Percentiles rank a stretch among this genome's conserved stretches.
Conservation (phyloP, 2,329 filamentous ascomycete genomes). For the Tolypocladium ophioglossoides region DNA sequence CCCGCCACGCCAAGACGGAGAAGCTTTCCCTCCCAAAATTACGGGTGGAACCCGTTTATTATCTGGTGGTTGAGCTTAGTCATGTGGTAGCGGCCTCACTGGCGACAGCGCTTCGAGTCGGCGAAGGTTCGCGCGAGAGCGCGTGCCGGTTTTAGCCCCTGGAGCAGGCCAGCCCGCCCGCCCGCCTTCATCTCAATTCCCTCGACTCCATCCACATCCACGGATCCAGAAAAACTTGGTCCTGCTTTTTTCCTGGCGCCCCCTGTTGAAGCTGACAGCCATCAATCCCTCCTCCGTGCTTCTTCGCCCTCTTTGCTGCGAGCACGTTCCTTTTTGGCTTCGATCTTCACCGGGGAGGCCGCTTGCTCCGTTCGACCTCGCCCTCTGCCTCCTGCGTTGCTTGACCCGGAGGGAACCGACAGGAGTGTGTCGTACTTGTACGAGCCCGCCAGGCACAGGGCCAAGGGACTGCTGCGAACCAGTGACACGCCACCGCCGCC, state of each 20-base stretch:
- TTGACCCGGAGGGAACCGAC: not conserved
- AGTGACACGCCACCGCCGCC: not conserved
- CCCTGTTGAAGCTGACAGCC: not conserved
- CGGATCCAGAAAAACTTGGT: not conserved
- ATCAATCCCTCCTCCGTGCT: not conserved
- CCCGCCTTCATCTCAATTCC: not conserved
- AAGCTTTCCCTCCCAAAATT: not conserved
- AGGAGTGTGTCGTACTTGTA: not conserved
- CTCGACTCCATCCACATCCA: not conserved
- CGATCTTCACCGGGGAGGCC: not conserved
- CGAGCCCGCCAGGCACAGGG: not conserved
- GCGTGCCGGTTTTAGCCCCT: not conserved
- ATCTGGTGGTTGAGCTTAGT: not conserved
- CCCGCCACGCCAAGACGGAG: not conserved
- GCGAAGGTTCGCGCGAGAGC: not conserved
- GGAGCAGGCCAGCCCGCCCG: too few relatives aligned
- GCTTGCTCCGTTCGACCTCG: not conserved
- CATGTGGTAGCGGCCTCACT: not conserved
- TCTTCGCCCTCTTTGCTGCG: not conserved
- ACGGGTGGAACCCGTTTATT: not conserved
- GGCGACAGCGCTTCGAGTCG: not conserved
- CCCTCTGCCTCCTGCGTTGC: not conserved
- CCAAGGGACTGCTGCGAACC: not conserved
- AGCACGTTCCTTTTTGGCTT: not conserved
- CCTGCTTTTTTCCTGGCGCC: not conserved